Conservation (phyloP, 1,139 yeast species). For the Candida tetrigidarum region DNA sequence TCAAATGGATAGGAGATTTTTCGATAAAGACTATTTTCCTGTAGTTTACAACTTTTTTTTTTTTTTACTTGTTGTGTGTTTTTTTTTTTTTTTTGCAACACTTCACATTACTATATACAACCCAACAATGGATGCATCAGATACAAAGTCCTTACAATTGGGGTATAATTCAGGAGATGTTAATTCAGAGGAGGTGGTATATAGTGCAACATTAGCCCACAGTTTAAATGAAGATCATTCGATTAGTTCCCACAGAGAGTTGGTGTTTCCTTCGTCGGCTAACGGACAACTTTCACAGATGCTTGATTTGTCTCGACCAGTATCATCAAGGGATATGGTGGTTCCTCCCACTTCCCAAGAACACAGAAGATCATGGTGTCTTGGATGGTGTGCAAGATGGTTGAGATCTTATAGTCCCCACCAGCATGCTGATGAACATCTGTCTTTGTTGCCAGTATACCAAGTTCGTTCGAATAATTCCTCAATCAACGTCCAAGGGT, state of each 20-base stretch:
- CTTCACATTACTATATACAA: neutral
- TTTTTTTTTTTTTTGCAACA: conserved; percentile 9
- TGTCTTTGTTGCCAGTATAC: conserved; percentile 8
- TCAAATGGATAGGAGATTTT: no score
- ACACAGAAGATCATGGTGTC: neutral
- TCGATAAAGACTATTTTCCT: neutral
- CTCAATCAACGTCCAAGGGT: neutral
- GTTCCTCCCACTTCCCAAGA: neutral
- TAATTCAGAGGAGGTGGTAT: neutral
- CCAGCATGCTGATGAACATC: neutral
- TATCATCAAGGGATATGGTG: conserved; percentile 1
- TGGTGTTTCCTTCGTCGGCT: conserved; percentile 6
- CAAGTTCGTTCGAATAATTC: conserved; percentile 5
- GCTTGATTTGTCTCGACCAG: conserved; percentile 4
- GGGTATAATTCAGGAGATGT: conserved; percentile 2
- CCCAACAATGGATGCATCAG: conserved; percentile 1
- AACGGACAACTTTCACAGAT: conserved; percentile 4
- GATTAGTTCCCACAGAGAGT: conserved; percentile 4
- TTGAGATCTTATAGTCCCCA: neutral
- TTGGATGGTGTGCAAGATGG: conserved; percentile 4
- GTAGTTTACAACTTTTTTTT: neutral
- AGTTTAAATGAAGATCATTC: conserved; percentile 5
- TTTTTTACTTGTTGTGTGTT: neutral
- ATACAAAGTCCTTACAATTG: neutral
- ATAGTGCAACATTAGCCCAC: conserved; percentile 4